Conservation (phyloP, 306 rosid species). For the Astragalus membranaceus region DNA sequence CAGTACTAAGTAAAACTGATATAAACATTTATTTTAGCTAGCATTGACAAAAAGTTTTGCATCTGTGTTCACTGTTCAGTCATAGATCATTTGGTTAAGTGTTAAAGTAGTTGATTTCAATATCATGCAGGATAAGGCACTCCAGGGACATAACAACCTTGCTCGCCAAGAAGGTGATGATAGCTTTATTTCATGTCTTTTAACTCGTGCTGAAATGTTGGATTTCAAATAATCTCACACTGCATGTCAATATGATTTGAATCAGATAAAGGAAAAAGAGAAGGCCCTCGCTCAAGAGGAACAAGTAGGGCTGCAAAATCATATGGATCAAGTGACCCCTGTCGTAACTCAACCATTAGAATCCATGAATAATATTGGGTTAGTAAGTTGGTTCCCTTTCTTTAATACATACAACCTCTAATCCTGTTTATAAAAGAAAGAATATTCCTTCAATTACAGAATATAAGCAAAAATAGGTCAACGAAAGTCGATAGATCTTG, state of each 20-base stretch:
- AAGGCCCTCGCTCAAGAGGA: slow-evolving; percentile 32
- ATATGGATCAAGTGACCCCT: slow-evolving; percentile 12
- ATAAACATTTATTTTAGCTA: too few relatives aligned
- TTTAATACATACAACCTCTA: not conserved
- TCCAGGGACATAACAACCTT: slow-evolving; percentile 63
- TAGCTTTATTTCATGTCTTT: not conserved
- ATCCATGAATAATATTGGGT: slow-evolving; percentile 39
- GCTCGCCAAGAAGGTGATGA: slow-evolving; percentile 51
- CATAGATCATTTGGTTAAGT: too few relatives aligned
- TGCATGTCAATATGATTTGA: not conserved
- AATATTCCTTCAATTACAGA: too few relatives aligned
- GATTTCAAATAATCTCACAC: not conserved
- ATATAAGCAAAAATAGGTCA: too few relatives aligned
- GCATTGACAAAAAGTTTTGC: too few relatives aligned
- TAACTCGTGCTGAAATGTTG: not conserved
- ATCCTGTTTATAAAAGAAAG: too few relatives aligned
- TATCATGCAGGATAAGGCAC: slow-evolving; percentile 56
- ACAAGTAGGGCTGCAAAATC: slow-evolving; percentile 24
- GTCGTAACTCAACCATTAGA: slow-evolving; percentile 33
- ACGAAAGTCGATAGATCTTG: too few relatives aligned
- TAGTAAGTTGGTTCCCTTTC: slow-evolving; percentile 12
- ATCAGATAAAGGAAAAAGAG: slow-evolving; percentile 69
- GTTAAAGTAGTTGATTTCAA: too few relatives aligned
- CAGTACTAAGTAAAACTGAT: too few relatives aligned
- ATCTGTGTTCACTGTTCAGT: too few relatives aligned